Conservation (phyloP, 1,284 basidiomycete species). For the Puccinia hordei region DNA sequence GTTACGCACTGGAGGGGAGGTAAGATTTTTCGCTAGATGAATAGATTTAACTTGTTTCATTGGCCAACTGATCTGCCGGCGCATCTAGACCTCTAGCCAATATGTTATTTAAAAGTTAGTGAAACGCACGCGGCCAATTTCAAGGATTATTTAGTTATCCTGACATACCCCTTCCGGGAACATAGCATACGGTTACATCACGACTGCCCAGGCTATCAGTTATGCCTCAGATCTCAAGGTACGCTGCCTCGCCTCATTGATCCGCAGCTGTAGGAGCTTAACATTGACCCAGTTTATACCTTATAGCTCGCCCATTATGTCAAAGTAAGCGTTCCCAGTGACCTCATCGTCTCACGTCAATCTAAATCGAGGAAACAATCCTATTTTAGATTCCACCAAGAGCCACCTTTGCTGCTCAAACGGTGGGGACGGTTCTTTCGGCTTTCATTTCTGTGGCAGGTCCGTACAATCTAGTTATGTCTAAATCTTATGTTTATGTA, state of each 20-base stretch:
- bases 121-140: background rate
- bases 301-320: slow-evolving; percentile 50
- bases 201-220: slow-evolving; percentile 42
- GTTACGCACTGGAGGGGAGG: slow-evolving; percentile 39
- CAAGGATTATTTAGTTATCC: background rate
- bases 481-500: slow-evolving; percentile 15
- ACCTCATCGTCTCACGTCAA: background rate
- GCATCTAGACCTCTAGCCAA: slow-evolving; percentile 33
- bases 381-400: slow-evolving; percentile 31
- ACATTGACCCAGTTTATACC: background rate
- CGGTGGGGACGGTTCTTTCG: slow-evolving; percentile 36
- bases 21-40: background rate
- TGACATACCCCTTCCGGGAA: slow-evolving; percentile 1
- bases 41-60: background rate
- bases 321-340: slow-evolving; percentile 20
- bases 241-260: background rate
- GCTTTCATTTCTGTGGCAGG: slow-evolving; percentile 38
- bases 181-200: slow-evolving; percentile 49
- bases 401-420: slow-evolving; percentile 39
- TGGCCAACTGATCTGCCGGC: background rate
- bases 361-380: background rate
- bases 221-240: slow-evolving; percentile 48
- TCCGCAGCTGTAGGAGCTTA: background rate
- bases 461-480: slow-evolving; percentile 18
- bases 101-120: slow-evolving; percentile 50